These are phyloP conservation scores for Aspergillus incahuasiensis DNA, from an alignment of 495 filamentous ascomycete species.

Conservation along the genomic window DNA sequence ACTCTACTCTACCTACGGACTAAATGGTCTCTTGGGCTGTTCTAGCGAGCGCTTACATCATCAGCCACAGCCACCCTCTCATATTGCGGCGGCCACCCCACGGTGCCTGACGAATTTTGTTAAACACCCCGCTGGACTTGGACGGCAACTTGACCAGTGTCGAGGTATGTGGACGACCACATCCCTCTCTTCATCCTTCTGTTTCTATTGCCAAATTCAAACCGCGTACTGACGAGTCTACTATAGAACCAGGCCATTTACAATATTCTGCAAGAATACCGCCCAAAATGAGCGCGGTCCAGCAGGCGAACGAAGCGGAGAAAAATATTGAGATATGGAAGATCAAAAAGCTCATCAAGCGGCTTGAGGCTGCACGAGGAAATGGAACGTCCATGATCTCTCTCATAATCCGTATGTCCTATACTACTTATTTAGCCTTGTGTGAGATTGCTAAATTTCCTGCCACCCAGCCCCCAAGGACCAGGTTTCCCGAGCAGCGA, in stretches of 20 bases:
- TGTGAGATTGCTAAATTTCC: slow-evolving; percentile 13
- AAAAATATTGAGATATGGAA: slow-evolving; percentile 90
- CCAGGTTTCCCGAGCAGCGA: slow-evolving; percentile 90
- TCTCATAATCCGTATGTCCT: slow-evolving; percentile 83
- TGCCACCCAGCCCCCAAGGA: slow-evolving; percentile 82
- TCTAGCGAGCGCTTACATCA: slow-evolving; percentile 25
- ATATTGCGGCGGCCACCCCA: slow-evolving; percentile 30
- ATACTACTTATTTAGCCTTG: slow-evolving; percentile 12
- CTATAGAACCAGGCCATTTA: slow-evolving; percentile 3
- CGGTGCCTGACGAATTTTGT: slow-evolving; percentile 41
- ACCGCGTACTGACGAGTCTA: neutral
- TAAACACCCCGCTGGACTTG: slow-evolving; percentile 29
- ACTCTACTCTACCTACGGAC: no score
- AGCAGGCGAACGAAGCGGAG: slow-evolving; percentile 89
- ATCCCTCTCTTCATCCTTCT: neutral
- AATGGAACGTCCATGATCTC: slow-evolving; percentile 99
- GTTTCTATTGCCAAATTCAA: neutral
- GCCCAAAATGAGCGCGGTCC: slow-evolving; percentile 82
- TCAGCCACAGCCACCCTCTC: slow-evolving; percentile 19
- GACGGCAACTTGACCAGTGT: slow-evolving; percentile 31
- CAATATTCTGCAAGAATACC: slow-evolving; percentile 7
- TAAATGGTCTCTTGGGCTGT: neutral
- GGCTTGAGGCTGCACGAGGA: slow-evolving; percentile 84
- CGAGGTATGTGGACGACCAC: slow-evolving; percentile 16
- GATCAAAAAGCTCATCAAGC: slow-evolving; percentile 97